Percentiles rank a stretch among this genome's conserved stretches.
Evolutionary conservation across 2,329 filamentous ascomycete species (phyloP).

Genomic region (Bisporella sp.): DNA sequence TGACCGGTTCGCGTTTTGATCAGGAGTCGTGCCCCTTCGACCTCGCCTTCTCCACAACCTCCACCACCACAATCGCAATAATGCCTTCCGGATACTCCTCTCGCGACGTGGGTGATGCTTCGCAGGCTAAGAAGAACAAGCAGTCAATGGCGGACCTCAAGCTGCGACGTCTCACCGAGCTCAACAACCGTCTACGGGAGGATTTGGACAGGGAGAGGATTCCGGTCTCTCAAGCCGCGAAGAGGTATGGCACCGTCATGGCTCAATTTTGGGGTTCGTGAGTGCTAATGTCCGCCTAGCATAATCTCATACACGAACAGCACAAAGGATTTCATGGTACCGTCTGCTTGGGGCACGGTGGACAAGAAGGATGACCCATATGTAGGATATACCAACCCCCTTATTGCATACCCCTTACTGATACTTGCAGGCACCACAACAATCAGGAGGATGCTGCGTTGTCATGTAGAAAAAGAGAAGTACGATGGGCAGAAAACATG

Average conservation of each 20-base stretch:
- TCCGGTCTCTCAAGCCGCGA: constrained; percentile 88
- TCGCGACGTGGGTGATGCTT: constrained; percentile 59
- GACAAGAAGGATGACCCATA: constrained; percentile 98
- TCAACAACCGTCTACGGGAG: constrained; percentile 92
- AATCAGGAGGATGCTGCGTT: constrained; percentile 64
- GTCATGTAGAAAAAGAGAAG: constrained; percentile 63
- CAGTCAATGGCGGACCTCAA: constrained; percentile 99
- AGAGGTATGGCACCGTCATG: constrained; percentile 53
- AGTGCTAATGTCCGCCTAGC: constrained; percentile 39
- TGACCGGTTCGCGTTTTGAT: constrained; percentile 5
- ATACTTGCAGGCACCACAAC: constrained; percentile 1
- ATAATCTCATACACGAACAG: constrained; percentile 98
- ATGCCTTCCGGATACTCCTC: constrained; percentile 62
- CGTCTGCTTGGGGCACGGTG: constrained; percentile 86
- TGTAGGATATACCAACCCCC: constrained; percentile 35
- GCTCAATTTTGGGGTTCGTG: neutral
- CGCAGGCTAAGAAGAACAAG: constrained; percentile 83
- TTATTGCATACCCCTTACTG: constrained; percentile 52
- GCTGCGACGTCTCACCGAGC: constrained; percentile 88
- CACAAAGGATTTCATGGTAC: constrained; percentile 98
- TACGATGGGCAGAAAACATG: constrained; percentile 8
- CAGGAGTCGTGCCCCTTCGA: constrained; percentile 8
- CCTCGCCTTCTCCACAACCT: constrained; percentile 1
- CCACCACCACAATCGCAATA: constrained; percentile 7
- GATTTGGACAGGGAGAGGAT: constrained; percentile 93